Evolutionary conservation across 192 early-diverging fungal species (phyloP), one percentile per base, ranked within the genome.

Genomic region (Podila horticola): DNA sequence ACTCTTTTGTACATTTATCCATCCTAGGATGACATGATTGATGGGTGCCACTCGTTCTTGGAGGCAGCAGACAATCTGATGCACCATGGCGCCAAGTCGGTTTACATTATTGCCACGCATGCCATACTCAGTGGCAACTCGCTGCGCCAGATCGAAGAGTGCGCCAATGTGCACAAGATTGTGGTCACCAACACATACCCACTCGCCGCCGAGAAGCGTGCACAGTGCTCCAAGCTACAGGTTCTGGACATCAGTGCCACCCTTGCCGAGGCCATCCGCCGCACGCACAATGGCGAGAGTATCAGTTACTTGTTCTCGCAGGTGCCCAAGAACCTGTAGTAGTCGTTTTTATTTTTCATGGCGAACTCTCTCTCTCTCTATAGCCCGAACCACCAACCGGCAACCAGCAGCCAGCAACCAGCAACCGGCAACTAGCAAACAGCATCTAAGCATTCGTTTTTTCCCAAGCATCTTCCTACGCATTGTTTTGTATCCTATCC

Each of bases 131-230:
- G 95, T 66, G 95, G 92, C 31, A 92, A 95, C 72, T 92, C 96
- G 24, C 79, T 98, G 60, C 87, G 88, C 26, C 90, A 96, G 71
- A 94, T 99, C 81, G 90, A 96, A 72, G 88, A 90, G 64, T 95
- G 93, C 63, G 83, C 88, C 5, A 92, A 91, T 24, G 90, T 97
- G 26, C 86, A 94, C 83, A 87, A 87, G 84, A 82, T 95, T 57
- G 90, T 97, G 34, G 93, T 97, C 60, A 97, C 96, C 50, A 99
- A 98, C 85, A 90, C 95, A 6, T 97, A 95, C 82, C 97, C 96
- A 1, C 75, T 87, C 74, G 84, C 92, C 9, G 83, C 84, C 5
- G 91, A 94, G 75, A 93, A 95, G 77, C 87, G 86, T 5, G 81
- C 82, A 2, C 83, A 86, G 36, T 91, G 92, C 58, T 84, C 86